Evolutionary conservation across 345 rosid genomes (phyloP), one percentile per base, ranked within the genome.

Genomic region (Rhizophora mangle): DNA sequence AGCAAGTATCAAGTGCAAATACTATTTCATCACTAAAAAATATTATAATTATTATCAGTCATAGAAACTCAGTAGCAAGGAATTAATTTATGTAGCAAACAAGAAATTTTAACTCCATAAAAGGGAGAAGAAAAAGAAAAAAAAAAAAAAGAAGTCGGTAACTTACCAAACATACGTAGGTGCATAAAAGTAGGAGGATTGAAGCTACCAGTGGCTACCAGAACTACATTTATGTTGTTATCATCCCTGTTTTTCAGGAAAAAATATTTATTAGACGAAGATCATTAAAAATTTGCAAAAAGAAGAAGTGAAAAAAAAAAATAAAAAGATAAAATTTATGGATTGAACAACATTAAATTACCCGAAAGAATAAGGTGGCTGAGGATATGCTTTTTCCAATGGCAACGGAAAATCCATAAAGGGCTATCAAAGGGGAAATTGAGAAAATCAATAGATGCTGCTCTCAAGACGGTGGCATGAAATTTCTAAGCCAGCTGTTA

Each of bases 171-270:
- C 86, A 95, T 78, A 67, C 97, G 96, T 74, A 90, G 72, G 80
- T 89, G 99, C 97, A 95, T 95, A 73, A 81, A 83, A 65, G 97
- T 95, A 2, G 99, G 99, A 79, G 99, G 99, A 78, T 90, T 95
- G 89, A 95, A 95, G 78, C 96, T 88, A 60, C 99, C 96, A 27
- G 90, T 85, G 18, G 92, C 89, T 51, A 92, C 92, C 59, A 95
- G 86, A 75, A 87, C 89, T 16, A 86, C 96, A 80, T 24, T 69
- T 36, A 71, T 71, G 68, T 77, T 80, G 68, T 74, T 31, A 30
- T 36, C 75, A 32, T 60, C 82, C 82, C 86, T 83, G 76, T 43
- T 64, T 68, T 64, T 73, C 3, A 68, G 16, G 68, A 46, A 53
- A 58, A 47, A 53, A 24, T 21, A 3, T 11, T 52, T 55, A 5